These are phyloP conservation scores for Aspergillus niger DNA, from an alignment of 2,329 filamentous ascomycete genomes.

Conservation along the genomic window DNA sequence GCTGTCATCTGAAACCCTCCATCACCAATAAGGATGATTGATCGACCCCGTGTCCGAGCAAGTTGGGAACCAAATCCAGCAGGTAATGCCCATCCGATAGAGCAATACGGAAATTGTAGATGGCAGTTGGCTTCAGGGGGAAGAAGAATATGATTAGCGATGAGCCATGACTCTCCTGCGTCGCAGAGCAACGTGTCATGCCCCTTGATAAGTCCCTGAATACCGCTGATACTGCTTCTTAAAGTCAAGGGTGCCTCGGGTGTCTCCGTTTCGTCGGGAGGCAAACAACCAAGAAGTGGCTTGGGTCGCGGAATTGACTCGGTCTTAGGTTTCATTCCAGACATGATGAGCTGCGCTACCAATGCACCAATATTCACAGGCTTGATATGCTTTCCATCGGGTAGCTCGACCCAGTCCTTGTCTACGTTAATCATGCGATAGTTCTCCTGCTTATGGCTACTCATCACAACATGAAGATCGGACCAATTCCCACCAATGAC, in stretches of 20 bases:
- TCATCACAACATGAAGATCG: neutral
- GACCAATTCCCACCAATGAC: constrained; percentile 8
- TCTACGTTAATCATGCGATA: constrained; percentile 8
- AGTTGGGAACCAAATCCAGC: constrained; percentile 12
- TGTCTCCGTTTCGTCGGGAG: neutral
- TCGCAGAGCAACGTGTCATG: constrained; percentile 8
- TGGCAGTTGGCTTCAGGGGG: constrained; percentile 9
- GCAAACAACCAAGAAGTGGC: neutral
- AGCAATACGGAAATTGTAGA: constrained; percentile 15
- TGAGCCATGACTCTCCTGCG: constrained; percentile 16
- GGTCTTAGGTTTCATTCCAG: neutral
- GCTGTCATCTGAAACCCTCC: constrained; percentile 81
- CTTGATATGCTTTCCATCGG: neutral
- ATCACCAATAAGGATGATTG: constrained; percentile 80
- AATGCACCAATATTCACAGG: neutral
- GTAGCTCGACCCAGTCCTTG: neutral
- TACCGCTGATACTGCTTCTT: neutral
- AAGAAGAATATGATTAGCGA: constrained; percentile 1
- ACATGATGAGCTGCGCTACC: neutral
- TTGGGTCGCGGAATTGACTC: neutral
- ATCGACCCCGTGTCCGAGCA: constrained; percentile 46
- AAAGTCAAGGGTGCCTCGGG: constrained; percentile 3
- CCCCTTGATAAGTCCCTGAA: constrained; percentile 4
- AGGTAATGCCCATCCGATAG: constrained; percentile 14
- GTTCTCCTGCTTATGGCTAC: neutral